These are phyloP conservation scores for Trichoderma orchidacearum DNA, from an alignment of 495 filamentous ascomycete genomes.

Conservation along the genomic window DNA sequence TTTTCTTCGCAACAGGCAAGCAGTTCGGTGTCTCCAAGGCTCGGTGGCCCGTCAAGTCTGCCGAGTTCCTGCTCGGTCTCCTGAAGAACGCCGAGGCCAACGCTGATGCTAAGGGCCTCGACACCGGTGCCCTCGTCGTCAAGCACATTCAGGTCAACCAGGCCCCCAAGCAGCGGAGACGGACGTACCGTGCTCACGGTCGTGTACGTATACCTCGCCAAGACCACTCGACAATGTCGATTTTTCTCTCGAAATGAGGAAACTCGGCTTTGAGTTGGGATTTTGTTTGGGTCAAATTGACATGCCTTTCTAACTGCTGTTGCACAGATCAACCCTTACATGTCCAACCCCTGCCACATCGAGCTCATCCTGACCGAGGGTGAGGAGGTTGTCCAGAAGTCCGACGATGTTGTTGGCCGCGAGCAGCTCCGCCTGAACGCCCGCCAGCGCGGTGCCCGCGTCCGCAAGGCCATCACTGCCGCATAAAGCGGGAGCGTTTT, in stretches of 20 bases:
- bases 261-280: too few relatives aligned
- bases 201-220: constrained; percentile 58
- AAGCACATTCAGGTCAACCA: constrained; percentile 99
- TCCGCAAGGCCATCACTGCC: constrained; percentile 66
- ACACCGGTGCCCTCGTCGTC: constrained; percentile 89
- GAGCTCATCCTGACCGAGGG: constrained; percentile 98
- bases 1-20: constrained; percentile 55
- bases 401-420: constrained; percentile 45
- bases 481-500: constrained; percentile 35
- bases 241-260: not conserved
- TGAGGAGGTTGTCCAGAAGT: constrained; percentile 83
- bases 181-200: constrained; percentile 99
- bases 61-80: constrained; percentile 90
- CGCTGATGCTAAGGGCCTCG: constrained; percentile 96
- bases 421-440: constrained; percentile 56
- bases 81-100: constrained; percentile 99
- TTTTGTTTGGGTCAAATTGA: too few relatives aligned
- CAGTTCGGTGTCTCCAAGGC: constrained; percentile 93
- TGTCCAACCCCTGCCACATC: constrained; percentile 99
- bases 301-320: too few relatives aligned
- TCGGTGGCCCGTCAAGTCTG: constrained; percentile 98
- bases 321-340: constrained; percentile 92
- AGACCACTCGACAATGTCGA: not conserved
- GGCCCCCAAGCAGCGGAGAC: constrained; percentile 92
- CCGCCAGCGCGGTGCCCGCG: constrained; percentile 73